Base-by-base conservation (phyloP, 331 rosid genomes). In the Telfairia occidentalis region DNA sequence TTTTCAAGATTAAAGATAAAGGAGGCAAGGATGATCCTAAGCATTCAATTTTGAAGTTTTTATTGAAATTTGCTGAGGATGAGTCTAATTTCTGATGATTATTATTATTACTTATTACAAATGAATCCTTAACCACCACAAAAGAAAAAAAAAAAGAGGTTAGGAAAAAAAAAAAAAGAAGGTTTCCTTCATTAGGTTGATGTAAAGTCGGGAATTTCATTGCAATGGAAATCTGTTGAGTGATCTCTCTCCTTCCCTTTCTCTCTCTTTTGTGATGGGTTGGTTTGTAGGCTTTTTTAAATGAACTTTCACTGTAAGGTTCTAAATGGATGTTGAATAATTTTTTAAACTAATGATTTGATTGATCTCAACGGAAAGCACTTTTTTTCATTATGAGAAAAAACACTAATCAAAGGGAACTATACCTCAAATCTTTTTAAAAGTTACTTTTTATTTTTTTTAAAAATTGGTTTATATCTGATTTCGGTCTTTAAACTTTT, bases 201-300 rank as follows among this genome's bases (percentile, higher is more conserved):
- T 89, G 91, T 90, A 84, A 85, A 90, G 86, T 84, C 87, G 77
- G 86, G 79, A 85, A 80, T 81, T 86, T 82, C 76, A 54, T 82
- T 79, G 59, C 70, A 80, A 67, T 79, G 84, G 72, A 42, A 73
- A 71, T 74, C 78, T 60, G 78, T 81, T 64, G 83, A 81, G 88
- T 80, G 80, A 34, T 19, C 4, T 28, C 28, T 19, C 12, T 19
- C 45, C 3, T 0, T 18, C n/a, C 4, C 52, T 58, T 19, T 58
- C 65, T 58, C 32, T 60, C 43, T 60, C 5, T 40, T 40, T 40
- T 40, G 11, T 40, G 45, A 6, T 40, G 7, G 45, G 45, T 40
- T 40, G 7, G 8, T 6, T n/a, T n/a, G n/a, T n/a, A n/a, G n/a
- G n/a, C n/a, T n/a, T n/a, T n/a, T n/a, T n/a, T n/a, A n/a, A n/a